Conservation (phyloP, 371 early-diverging fungal species). For the Gilbertella persicaria region DNA sequence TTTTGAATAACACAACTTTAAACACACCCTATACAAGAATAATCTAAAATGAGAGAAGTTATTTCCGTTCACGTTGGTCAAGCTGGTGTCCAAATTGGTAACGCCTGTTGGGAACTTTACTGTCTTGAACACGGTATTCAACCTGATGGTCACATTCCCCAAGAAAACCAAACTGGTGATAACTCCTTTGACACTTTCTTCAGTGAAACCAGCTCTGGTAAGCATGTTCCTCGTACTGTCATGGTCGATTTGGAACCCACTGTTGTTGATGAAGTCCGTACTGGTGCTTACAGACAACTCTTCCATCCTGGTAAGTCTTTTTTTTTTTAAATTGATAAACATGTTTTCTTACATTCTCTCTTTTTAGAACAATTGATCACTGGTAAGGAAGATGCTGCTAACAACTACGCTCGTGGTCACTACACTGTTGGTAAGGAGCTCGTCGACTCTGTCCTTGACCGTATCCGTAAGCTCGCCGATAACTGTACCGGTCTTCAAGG, state of each 20-base stretch:
- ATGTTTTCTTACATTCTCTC: slow-evolving; percentile 96
- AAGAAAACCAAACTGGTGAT: slow-evolving; percentile 41
- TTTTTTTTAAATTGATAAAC: slow-evolving; percentile 20
- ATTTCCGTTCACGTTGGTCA: slow-evolving; percentile 98
- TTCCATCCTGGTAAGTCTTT: slow-evolving; percentile 89
- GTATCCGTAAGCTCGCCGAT: slow-evolving; percentile 97
- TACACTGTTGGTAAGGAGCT: slow-evolving; percentile 99
- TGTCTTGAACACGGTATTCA: slow-evolving; percentile 98
- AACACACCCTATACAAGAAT: slow-evolving; percentile 16
- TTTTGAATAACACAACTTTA: slow-evolving; percentile 21
- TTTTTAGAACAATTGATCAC: slow-evolving; percentile 94
- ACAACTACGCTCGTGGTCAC: slow-evolving; percentile 99
- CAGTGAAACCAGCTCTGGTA: slow-evolving; percentile 94
- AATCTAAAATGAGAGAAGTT: slow-evolving; percentile 98
- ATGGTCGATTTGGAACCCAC: slow-evolving; percentile 98
- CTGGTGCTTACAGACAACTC: slow-evolving; percentile 93
- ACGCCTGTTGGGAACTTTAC: slow-evolving; percentile 99
- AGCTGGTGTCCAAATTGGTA: slow-evolving; percentile 99
- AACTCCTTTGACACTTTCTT: slow-evolving; percentile 84
- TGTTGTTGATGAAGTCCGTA: slow-evolving; percentile 97
- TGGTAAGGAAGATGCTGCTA: slow-evolving; percentile 99
- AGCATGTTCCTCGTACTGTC: slow-evolving; percentile 98
- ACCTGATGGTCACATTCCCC: slow-evolving; percentile 93
- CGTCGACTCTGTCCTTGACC: slow-evolving; percentile 95
- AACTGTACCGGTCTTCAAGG: slow-evolving; percentile 98